Base-by-base conservation (phyloP, 2,329 filamentous ascomycete genomes). In the Pseudogymnoascus sp. region DNA sequence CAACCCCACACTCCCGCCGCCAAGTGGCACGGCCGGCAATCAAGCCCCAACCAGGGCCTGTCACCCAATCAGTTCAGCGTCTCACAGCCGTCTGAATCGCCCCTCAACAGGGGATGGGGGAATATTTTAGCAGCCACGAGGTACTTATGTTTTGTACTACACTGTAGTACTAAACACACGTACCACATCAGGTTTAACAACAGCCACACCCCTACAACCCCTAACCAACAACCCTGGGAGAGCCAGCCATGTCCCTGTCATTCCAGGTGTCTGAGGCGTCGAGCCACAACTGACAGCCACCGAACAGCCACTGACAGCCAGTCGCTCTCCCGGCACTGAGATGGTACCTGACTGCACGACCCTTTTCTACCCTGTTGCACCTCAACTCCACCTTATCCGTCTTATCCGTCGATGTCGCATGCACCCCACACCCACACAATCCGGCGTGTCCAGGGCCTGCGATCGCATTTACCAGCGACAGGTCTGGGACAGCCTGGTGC, bases 381-480 rank as follows among this genome's bases (percentile, higher is more conserved):
- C 13, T 31, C 26, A 50, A 17, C 37, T 40, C 10, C 26, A 26
- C 26, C 44, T 50, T 31, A 31, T 31, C 44, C 44, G 26, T 50
- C 44, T 26, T 50, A 31, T 31, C 44, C 44, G n/a, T 54, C 9
- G 29, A 7, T 29, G 47, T 33, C 44, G 44, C 44, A 54, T 33
- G n/a, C 26, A 54, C 44, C 26, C 44, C 44, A 54, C n/a, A 54
- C 9, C 44, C 47, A 54, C 29, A 54, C 47, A 54, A 26, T 26
- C 29, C 47, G 15, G 47, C 47, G 47, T 26, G 26, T 54, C 9
- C 47, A 33, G 29, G 26, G 17, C 47, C 47, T 33, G 47, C 29
- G 26, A 54, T 33, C 29, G 47, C 47, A 54, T 54, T 54, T 54
- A 54, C 47, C 47, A 54, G 47, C 47, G 47, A 54, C 47, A 54